Base-by-base conservation (phyloP, 2,329 filamentous ascomycete genomes). In the Colletotrichum orbiculare region DNA sequence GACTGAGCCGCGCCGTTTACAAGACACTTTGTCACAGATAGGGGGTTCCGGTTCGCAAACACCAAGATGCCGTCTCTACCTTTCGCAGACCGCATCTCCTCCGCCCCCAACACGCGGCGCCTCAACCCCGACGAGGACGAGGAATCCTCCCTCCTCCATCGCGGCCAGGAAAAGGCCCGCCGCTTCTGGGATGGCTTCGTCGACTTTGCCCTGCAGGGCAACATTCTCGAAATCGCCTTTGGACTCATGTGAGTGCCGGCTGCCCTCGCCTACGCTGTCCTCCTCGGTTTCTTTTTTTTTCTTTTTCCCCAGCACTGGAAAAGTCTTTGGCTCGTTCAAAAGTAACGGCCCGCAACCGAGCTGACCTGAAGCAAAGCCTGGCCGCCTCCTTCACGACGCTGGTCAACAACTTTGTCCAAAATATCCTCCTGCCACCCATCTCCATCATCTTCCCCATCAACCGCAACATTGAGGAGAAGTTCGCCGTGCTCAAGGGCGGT, bases 201-300 rank as follows among this genome's bases (percentile, higher is more conserved):
- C 69, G 89, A 92, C 73, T 93, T 93, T 75, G 90, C 89, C 0
- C 85, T 92, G 58, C 87, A 90, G 68, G 90, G 91, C 63, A 92
- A 93, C 70, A 90, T 93, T 52, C 82, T 93, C 34, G 88, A 93
- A 75, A 90, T 93, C 64, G 91, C 91, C 13, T 88, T 93, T 70
- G 91, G 90, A 69, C 79, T 93, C 68, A 93, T 93, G 89, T 91
- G 73, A 74, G 82, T 76, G 2, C 37, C 33, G 10, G 12, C 33
- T 54, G 34, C 33, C 54, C 12, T 54, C 41, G 11, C 11, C 6
- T 3, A 17, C 5, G 8, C 8, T 25, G 45, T 8, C 0, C 45
- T 8, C 1, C 25, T 25, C 25, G 25, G 5, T 5, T 4, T 25
- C 52, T 43, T 50, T 37, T 60, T 43, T 10, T 54, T 35, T 54